These are phyloP conservation scores for Penicillium malachiteum DNA, from an alignment of 495 filamentous ascomycete genomes.

Conservation along the genomic window DNA sequence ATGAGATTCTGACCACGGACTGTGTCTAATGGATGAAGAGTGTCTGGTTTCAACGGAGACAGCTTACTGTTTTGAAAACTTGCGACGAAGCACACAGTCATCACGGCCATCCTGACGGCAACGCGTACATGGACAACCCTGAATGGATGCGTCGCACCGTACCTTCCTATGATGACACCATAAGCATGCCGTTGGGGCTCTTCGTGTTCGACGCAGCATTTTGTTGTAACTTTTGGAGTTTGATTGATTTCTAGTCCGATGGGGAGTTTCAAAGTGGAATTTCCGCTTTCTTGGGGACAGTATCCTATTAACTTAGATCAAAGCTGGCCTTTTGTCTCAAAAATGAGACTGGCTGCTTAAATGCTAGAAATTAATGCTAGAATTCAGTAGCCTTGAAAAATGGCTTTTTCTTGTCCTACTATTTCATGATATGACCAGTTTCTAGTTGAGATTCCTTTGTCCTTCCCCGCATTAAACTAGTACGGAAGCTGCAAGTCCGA, in stretches of 20 bases:
- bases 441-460: too few relatives aligned
- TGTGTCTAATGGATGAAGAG: not conserved
- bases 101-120: constrained; percentile 44
- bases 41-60: not conserved
- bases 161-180: constrained; percentile 53
- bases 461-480: too few relatives aligned
- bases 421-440: too few relatives aligned
- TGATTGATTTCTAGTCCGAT: not conserved
- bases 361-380: too few relatives aligned
- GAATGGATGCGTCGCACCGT: constrained; percentile 50
- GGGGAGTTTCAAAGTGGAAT: not conserved
- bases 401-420: too few relatives aligned
- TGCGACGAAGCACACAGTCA: constrained; percentile 35
- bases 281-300: too few relatives aligned
- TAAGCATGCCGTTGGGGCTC: constrained; percentile 47
- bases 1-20: too few relatives aligned
- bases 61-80: constrained; percentile 26
- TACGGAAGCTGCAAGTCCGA: too few relatives aligned
- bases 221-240: not conserved
- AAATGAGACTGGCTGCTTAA: too few relatives aligned
- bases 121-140: constrained; percentile 49
- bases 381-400: too few relatives aligned
- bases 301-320: too few relatives aligned
- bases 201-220: constrained; percentile 31
- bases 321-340: too few relatives aligned